Evolutionary conservation across 768 basidiomycete genomes (phyloP).

Genomic region (Tubosaeta sp.): DNA sequence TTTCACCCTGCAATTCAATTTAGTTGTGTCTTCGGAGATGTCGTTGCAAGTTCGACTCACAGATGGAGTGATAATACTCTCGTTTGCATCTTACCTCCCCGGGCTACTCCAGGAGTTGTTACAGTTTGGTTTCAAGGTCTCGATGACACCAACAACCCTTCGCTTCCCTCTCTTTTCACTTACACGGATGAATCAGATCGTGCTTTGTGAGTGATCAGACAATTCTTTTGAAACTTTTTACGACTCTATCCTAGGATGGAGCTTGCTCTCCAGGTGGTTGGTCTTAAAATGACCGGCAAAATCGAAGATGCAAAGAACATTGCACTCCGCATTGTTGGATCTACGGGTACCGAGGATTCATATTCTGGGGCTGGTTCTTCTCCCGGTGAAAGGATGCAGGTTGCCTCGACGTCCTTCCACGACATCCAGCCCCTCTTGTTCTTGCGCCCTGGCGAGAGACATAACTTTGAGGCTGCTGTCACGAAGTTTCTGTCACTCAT

Average conservation of each 20-base stretch:
- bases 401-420: slow-evolving; percentile 41
- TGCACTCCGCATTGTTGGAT: slow-evolving; percentile 88
- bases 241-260: slow-evolving; percentile 67
- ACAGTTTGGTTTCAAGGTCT: slow-evolving; percentile 86
- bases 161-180: slow-evolving; percentile 67
- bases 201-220: slow-evolving; percentile 59
- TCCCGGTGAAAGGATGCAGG: slow-evolving; percentile 49
- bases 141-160: slow-evolving; percentile 52
- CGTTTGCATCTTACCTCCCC: slow-evolving; percentile 86
- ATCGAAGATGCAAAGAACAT: slow-evolving; percentile 92
- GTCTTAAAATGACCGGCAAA: slow-evolving; percentile 94
- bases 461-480: slow-evolving; percentile 71
- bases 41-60: slow-evolving; percentile 76
- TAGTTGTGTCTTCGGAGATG: slow-evolving; percentile 83
- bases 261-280: slow-evolving; percentile 90
- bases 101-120: slow-evolving; percentile 77
- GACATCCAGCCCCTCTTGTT: slow-evolving; percentile 58
- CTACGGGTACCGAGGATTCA: slow-evolving; percentile 50
- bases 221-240: slow-evolving; percentile 7
- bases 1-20: slow-evolving; percentile 73
- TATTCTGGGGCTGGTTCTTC: slow-evolving; percentile 31
- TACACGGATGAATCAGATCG: slow-evolving; percentile 90
- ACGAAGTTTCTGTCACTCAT: slow-evolving; percentile 78
- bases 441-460: slow-evolving; percentile 47
- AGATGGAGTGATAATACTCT: slow-evolving; percentile 92